Percentiles rank a stretch among this genome's conserved stretches.
phyloP scores from a whole-genome alignment of 2,329 filamentous ascomycete genomes.

The Herpotrichia juniperi region DNA sequence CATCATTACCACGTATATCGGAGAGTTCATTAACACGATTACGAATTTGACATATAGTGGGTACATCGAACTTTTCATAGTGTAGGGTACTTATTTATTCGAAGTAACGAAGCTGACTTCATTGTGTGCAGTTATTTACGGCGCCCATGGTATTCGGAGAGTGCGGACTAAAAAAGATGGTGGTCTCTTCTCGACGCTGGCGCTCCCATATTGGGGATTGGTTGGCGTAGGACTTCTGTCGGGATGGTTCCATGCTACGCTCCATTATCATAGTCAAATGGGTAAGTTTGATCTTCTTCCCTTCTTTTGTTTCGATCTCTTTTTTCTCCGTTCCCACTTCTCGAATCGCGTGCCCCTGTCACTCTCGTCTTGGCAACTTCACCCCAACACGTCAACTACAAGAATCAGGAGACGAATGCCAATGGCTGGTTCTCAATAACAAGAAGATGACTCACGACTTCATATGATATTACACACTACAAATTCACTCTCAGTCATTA shows the following conservation, averaged over 20 bases:
- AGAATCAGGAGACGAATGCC: too few relatives aligned
- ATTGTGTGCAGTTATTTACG: constrained; percentile 42
- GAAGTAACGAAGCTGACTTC: too few relatives aligned
- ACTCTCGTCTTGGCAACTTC: too few relatives aligned
- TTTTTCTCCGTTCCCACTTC: not conserved
- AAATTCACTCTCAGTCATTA: not conserved
- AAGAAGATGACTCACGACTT: too few relatives aligned
- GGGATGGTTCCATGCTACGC: constrained; percentile 51
- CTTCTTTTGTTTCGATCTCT: not conserved
- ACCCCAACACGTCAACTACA: too few relatives aligned
- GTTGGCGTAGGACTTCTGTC: constrained; percentile 51
- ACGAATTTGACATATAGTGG: constrained; percentile 59
- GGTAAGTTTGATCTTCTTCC: constrained; percentile 27
- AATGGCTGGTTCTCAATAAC: too few relatives aligned
- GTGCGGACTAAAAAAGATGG: constrained; percentile 30
- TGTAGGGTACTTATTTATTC: not conserved
- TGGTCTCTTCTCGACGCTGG: constrained; percentile 38
- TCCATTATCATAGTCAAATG: constrained; percentile 56
- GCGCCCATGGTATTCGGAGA: constrained; percentile 38
- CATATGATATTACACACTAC: too few relatives aligned
- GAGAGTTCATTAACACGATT: constrained; percentile 60
- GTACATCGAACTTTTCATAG: constrained; percentile 6
- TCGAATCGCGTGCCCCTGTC: too few relatives aligned
- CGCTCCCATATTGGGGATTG: constrained; percentile 51
- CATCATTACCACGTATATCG: constrained; percentile 58